Conservation (phyloP, 129 eudicot species). For the Artemisia annua region DNA sequence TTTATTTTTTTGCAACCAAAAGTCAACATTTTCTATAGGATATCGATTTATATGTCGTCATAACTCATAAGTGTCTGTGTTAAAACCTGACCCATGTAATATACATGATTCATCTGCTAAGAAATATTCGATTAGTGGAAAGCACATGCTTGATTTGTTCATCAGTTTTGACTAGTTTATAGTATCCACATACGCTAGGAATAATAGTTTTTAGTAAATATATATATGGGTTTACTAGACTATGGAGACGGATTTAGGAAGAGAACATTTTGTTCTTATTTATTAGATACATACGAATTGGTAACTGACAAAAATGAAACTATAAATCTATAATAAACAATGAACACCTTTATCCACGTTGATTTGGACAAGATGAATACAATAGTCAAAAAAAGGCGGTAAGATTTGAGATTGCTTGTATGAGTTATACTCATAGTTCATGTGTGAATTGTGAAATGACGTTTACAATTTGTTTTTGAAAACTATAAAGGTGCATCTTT, state of each 20-base stretch:
- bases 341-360: background rate
- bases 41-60: too few relatives aligned
- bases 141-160: background rate
- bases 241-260: background rate
- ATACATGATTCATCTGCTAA: background rate
- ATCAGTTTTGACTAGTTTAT: too few relatives aligned
- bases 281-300: background rate
- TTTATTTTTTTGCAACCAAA: too few relatives aligned
- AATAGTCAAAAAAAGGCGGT: background rate
- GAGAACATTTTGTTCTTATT: background rate
- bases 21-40: too few relatives aligned
- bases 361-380: slow-evolving; percentile 3
- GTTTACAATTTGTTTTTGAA: too few relatives aligned
- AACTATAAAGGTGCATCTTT: too few relatives aligned
- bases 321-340: background rate
- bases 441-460: too few relatives aligned
- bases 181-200: too few relatives aligned
- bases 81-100: too few relatives aligned
- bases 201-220: background rate
- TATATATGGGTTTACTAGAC: background rate
- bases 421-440: background rate
- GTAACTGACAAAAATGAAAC: background rate
- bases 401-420: background rate
- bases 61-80: too few relatives aligned
- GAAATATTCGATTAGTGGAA: background rate